A percentile compares a stretch with the other conserved stretches of the same genome.
Conservation (phyloP, 1,284 basidiomycete species). For the Sphaerobolus stellatus region DNA sequence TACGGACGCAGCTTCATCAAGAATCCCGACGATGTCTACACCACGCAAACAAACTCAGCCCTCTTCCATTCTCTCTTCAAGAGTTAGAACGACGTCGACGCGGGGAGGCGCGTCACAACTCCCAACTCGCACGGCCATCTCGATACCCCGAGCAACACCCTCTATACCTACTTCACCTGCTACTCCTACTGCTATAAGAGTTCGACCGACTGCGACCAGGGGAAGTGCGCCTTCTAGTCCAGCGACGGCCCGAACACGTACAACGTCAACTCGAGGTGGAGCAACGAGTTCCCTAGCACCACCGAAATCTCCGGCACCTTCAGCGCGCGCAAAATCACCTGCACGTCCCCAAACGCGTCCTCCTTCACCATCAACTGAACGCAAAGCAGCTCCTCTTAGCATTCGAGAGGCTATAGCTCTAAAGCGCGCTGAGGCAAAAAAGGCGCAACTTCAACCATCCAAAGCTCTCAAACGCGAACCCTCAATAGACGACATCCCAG, state of each 20-base stretch:
- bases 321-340: conserved; percentile 4
- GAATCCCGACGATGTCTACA: no score
- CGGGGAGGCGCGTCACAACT: not conserved
- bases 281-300: conserved; percentile 3
- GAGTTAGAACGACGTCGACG: no score
- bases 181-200: not conserved
- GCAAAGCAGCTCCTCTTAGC: conserved; percentile 40
- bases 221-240: not conserved
- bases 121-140: not conserved
- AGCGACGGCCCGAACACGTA: conserved; percentile 7
- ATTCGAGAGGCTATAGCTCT: conserved; percentile 74
- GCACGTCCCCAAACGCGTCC: conserved; percentile 2
- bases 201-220: not conserved
- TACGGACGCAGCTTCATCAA: no score
- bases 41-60: no score
- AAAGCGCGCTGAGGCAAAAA: conserved; percentile 71
- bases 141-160: conserved; percentile 3
- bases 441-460: conserved; percentile 36
- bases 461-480: conserved; percentile 13
- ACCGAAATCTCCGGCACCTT: conserved; percentile 5
- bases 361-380: conserved; percentile 5
- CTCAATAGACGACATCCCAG: conserved; percentile 33
- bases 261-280: conserved; percentile 10
- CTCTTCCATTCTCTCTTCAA: no score
- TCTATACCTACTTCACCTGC: not conserved